phyloP scores from a whole-genome alignment of 768 basidiomycete genomes.

The Auricularia sp. region DNA sequence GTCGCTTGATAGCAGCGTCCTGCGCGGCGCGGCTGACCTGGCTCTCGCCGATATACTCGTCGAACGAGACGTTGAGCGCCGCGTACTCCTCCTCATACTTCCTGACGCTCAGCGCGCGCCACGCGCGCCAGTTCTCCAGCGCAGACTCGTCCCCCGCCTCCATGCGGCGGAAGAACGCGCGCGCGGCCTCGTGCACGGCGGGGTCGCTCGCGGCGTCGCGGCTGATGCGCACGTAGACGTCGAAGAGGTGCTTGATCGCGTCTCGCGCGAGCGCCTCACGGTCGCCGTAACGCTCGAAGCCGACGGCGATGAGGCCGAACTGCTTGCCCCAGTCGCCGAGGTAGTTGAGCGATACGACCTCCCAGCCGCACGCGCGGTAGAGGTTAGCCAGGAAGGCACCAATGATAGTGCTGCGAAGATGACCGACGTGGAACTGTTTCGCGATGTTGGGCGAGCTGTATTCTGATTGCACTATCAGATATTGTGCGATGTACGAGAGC shows the following conservation, averaged over 20 bases:
- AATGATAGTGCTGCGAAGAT: conserved; percentile 33
- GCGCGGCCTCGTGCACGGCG: conserved; percentile 15
- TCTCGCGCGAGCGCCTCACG: conserved; percentile 27
- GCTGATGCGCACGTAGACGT: conserved; percentile 33
- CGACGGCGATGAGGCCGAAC: conserved; percentile 30
- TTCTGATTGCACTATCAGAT: conserved; percentile 22
- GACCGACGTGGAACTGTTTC: conserved; percentile 35
- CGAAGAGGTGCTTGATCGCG: conserved; percentile 32
- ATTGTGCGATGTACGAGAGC: conserved; percentile 35
- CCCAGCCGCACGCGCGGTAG: conserved; percentile 30
- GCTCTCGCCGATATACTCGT: conserved; percentile 31
- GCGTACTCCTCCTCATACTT: conserved; percentile 27
- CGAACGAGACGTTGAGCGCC: conserved; percentile 30
- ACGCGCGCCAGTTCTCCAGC: conserved; percentile 28
- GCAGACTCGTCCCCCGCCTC: conserved; percentile 30
- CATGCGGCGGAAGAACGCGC: conserved; percentile 28
- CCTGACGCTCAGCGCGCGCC: conserved; percentile 31
- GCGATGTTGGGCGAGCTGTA: conserved; percentile 36
- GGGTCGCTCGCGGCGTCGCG: conserved; percentile 20
- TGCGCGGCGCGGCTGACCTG: conserved; percentile 25
- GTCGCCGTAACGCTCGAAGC: conserved; percentile 30
- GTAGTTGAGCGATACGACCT: conserved; percentile 30
- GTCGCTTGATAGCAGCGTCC: conserved; percentile 20
- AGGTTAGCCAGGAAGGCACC: conserved; percentile 33
- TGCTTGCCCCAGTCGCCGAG: conserved; percentile 34